These are phyloP conservation scores for Verticillium tricorpus DNA, from an alignment of 2,329 filamentous ascomycete genomes.

Conservation along the genomic window DNA sequence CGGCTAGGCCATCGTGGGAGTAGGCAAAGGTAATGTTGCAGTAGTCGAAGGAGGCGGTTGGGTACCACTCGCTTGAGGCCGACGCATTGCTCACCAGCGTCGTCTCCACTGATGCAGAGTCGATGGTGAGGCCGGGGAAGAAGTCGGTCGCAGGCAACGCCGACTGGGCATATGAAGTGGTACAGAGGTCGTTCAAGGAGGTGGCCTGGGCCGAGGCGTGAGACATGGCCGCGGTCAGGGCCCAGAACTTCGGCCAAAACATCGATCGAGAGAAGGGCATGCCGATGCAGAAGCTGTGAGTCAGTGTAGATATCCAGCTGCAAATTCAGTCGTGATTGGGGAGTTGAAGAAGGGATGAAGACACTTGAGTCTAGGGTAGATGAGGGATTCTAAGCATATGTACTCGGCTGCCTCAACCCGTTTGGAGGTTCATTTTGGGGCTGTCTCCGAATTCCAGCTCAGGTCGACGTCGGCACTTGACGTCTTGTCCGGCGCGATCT, in stretches of 20 bases:
- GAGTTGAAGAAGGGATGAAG: background rate
- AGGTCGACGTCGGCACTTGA: background rate
- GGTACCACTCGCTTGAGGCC: slow-evolving; percentile 22
- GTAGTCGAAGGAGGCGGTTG: slow-evolving; percentile 28
- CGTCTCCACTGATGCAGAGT: slow-evolving; percentile 20
- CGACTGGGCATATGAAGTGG: slow-evolving; percentile 13
- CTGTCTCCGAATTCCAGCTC: background rate
- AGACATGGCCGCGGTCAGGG: background rate
- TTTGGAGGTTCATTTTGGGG: background rate
- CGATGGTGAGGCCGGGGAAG: slow-evolving; percentile 20
- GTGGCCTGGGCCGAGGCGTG: slow-evolving; percentile 10
- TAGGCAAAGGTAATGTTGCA: slow-evolving; percentile 44
- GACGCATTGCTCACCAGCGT: slow-evolving; percentile 25
- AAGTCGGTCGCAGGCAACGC: slow-evolving; percentile 17
- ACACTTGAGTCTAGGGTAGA: no score
- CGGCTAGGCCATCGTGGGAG: slow-evolving; percentile 32
- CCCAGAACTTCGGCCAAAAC: background rate
- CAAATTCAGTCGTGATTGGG: no score
- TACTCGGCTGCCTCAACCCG: no score
- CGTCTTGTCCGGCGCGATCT: background rate
- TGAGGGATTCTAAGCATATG: no score
- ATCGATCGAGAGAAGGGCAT: background rate
- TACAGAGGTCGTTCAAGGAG: slow-evolving; percentile 17
- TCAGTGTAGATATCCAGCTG: background rate
- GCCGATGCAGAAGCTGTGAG: background rate